These are phyloP conservation scores for Irpex sp. DNA, from an alignment of 1,284 basidiomycete species.

Conservation along the genomic window DNA sequence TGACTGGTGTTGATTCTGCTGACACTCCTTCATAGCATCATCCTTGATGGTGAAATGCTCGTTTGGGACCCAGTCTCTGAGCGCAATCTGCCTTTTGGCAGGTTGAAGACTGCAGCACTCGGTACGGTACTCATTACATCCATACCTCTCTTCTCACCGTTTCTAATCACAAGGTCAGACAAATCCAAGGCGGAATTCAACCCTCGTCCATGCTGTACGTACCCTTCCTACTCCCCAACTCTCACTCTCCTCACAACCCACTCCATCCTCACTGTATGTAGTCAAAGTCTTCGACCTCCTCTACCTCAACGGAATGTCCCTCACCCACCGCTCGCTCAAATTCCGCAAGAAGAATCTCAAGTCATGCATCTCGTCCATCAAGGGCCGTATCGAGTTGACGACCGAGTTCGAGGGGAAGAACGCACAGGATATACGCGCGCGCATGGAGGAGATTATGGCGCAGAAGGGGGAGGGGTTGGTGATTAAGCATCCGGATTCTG, in stretches of 20 bases:
- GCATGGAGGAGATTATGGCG: slow-evolving; percentile 81
- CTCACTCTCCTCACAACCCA: neutral
- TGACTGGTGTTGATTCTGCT: neutral
- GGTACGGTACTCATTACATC: slow-evolving; percentile 39
- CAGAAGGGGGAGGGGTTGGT: slow-evolving; percentile 87
- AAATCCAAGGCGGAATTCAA: slow-evolving; percentile 65
- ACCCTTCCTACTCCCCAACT: neutral
- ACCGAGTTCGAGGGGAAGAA: slow-evolving; percentile 69
- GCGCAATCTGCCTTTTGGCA: slow-evolving; percentile 86
- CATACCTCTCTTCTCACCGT: neutral
- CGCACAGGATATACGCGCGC: slow-evolving; percentile 73
- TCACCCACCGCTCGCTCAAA: slow-evolving; percentile 58
- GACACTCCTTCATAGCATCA: slow-evolving; percentile 53
- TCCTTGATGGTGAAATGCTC: slow-evolving; percentile 95
- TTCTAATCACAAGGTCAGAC: slow-evolving; percentile 37
- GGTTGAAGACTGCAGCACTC: slow-evolving; percentile 84
- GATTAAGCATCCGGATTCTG: slow-evolving; percentile 78
- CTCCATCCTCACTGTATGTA: slow-evolving; percentile 26
- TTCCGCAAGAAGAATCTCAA: slow-evolving; percentile 71
- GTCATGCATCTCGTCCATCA: slow-evolving; percentile 57
- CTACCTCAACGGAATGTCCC: slow-evolving; percentile 75
- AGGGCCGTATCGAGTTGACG: slow-evolving; percentile 78
- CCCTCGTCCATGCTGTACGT: slow-evolving; percentile 86
- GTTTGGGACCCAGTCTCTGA: slow-evolving; percentile 91
- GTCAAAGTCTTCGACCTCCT: slow-evolving; percentile 95